A percentile compares a stretch with the other conserved stretches of the same genome.
These are phyloP conservation scores for Irpex rosettiformis DNA, from an alignment of 1,284 basidiomycete species.

Conservation along the genomic window DNA sequence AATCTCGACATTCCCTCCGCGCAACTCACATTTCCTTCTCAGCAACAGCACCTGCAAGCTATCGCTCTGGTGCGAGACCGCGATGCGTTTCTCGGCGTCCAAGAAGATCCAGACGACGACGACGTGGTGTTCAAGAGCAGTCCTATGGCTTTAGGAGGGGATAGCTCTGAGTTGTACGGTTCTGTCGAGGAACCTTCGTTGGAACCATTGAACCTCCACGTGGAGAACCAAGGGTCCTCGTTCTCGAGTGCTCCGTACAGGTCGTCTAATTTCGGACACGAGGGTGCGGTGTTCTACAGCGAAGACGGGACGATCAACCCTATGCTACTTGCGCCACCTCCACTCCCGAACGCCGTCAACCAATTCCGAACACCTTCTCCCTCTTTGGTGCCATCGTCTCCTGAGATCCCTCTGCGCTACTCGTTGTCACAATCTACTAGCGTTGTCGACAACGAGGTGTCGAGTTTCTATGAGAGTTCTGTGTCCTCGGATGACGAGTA, in stretches of 20 bases:
- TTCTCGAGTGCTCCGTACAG: background rate
- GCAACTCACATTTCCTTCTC: background rate
- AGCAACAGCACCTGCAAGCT: background rate
- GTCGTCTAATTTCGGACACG: background rate
- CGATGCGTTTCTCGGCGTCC: conserved; percentile 10
- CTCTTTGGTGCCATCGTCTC: background rate
- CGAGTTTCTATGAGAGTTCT: background rate
- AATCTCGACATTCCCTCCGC: too few relatives aligned
- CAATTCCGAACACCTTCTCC: background rate
- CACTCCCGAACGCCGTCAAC: background rate
- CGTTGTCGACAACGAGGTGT: background rate
- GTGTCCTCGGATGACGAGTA: background rate
- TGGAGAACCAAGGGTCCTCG: too few relatives aligned
- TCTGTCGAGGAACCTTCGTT: too few relatives aligned
- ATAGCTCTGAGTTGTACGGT: too few relatives aligned
- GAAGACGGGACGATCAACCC: conserved; percentile 11
- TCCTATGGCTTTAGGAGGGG: too few relatives aligned
- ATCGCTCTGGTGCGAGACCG: background rate
- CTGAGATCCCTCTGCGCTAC: background rate
- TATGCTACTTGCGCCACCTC: conserved; percentile 3
- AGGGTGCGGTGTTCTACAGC: background rate
- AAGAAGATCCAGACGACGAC: background rate
- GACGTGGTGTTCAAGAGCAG: background rate
- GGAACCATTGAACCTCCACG: too few relatives aligned
- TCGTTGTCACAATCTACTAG: background rate